phyloP scores from a whole-genome alignment of 345 rosid genomes.

The Brassica carinata region DNA sequence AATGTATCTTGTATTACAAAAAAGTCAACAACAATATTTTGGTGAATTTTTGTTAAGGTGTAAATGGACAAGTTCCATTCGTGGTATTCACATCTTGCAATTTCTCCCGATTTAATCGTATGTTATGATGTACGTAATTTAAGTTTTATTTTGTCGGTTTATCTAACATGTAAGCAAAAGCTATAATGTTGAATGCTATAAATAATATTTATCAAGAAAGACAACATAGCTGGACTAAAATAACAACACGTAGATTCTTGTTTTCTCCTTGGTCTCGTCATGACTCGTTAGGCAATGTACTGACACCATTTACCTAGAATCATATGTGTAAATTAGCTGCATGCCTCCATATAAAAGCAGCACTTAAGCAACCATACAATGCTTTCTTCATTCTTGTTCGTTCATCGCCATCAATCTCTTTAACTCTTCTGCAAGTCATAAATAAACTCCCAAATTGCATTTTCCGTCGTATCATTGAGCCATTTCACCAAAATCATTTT shows the following conservation, averaged over 20 bases:
- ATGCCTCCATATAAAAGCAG: neutral
- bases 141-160: neutral
- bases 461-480: no score
- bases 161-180: neutral
- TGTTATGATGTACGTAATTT: neutral
- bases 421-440: neutral
- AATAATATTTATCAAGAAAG: no score
- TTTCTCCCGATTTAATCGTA: neutral
- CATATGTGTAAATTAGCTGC: neutral
- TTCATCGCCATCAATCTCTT: neutral
- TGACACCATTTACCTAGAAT: neutral
- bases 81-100: conserved; percentile 31
- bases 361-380: neutral
- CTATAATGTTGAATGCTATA: no score
- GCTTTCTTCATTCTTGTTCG: neutral
- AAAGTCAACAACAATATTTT: conserved; percentile 19
- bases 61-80: conserved; percentile 30
- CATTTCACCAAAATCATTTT: no score
- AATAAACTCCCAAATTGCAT: no score
- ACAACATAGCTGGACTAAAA: no score
- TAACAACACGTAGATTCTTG: no score
- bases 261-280: no score
- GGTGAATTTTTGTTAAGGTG: conserved; percentile 29
- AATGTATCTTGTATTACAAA: neutral
- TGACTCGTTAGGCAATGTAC: no score